Evolutionary conservation across 1,284 basidiomycete genomes (phyloP), one percentile per base, ranked within the genome.

Genomic region (Melampsora larici-populina): DNA sequence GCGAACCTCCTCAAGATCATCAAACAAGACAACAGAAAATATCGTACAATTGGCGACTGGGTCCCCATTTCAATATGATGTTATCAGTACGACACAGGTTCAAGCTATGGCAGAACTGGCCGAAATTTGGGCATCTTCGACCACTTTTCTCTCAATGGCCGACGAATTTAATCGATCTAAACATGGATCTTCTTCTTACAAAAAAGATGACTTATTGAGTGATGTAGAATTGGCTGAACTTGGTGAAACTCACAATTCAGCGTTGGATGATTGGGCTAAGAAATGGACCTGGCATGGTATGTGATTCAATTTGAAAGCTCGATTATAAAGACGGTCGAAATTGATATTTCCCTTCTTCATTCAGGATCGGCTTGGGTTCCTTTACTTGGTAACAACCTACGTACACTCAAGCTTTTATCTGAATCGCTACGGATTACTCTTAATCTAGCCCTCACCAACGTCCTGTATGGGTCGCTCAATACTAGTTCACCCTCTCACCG

Each of bases 271-370:
- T 17, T 77, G 75, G 75, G 66, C 67, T 26, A 69, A 77, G 24
- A 77, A 77, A 51, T 77, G 75, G 75, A 77, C 75, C 7, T 77
- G 75, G 75, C 75, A 70, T 77, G 75, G 75, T 77, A 40, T n/a
- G 68, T 29, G 1, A 8, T 49, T 26, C 18, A 4, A 49, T 6
- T 31, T 46, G 33, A 29, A 43, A 48, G 24, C n/a, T 2, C 21
- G 5, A 5, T 6, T 43, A n/a, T n/a, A n/a, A n/a, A n/a, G 2
- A 24, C 8, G 26, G 51, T 31, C 7, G 4, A 4, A 33, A 26
- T 8, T 31, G 21, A 48, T 33, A 43, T 58, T 33, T 55, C 17
- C 46, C 29, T 55, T 17, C 8, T 4, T 66, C 26, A 29, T 24
- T 18, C 40, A 77, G 75, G 67, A 9, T 77, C 75, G 11, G 62